phyloP scores from a whole-genome alignment of 306 rosid species.

The Prosopis cineraria region DNA sequence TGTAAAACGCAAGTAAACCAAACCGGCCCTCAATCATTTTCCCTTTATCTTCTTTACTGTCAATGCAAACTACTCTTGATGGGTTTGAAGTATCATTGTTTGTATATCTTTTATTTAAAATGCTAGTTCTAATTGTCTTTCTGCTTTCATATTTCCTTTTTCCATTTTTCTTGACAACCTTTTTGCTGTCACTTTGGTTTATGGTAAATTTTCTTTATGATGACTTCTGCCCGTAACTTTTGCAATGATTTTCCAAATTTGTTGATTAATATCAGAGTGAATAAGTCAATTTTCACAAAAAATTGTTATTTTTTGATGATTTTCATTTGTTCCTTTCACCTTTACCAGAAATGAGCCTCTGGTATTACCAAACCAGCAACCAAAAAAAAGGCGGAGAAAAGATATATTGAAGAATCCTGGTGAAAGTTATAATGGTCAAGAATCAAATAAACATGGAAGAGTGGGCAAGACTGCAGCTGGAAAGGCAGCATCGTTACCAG shows the following conservation, averaged over 20 bases:
- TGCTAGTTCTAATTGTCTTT: conserved; percentile 9
- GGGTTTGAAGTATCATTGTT: not conserved
- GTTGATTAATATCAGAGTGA: conserved; percentile 22
- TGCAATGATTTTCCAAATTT: conserved; percentile 17
- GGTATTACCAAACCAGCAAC: conserved; percentile 80
- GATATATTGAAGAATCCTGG: conserved; percentile 68
- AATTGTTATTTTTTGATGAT: conserved; percentile 19
- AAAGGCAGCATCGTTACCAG: conserved; percentile 54
- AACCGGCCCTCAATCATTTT: conserved; percentile 20
- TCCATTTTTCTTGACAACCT: conserved; percentile 11
- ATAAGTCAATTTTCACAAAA: conserved; percentile 16
- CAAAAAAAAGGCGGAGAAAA: conserved; percentile 93
- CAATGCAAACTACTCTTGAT: conserved; percentile 4
- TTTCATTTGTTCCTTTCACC: conserved; percentile 28
- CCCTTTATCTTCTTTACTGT: conserved; percentile 23
- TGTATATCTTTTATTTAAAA: not conserved
- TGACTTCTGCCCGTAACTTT: conserved; percentile 17
- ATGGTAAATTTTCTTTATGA: conserved; percentile 14
- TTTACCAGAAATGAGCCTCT: conserved; percentile 58
- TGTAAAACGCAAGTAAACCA: too few relatives aligned
- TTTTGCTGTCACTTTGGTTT: conserved; percentile 20
- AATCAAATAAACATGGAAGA: conserved; percentile 65
- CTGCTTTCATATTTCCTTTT: conserved; percentile 7
- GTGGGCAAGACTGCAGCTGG: conserved; percentile 62
- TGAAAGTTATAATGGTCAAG: conserved; percentile 53